Conservation (phyloP, 306 rosid species). For the Astragalus membranaceus region DNA sequence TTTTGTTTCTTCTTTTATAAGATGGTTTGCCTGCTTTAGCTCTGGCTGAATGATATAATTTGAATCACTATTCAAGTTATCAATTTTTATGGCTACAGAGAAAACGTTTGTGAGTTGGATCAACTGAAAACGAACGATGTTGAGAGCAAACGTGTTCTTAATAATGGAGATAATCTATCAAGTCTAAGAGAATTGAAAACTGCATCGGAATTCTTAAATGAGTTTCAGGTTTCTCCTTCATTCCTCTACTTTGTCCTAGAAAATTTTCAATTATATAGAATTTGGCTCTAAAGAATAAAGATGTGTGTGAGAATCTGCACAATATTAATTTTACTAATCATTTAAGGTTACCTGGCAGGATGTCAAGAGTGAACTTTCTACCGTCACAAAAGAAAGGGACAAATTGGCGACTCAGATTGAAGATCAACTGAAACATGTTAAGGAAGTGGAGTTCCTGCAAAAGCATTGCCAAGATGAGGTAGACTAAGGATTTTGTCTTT, state of each 20-base stretch:
- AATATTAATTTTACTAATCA: slow-evolving; percentile 20
- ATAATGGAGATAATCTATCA: slow-evolving; percentile 30
- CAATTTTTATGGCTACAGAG: slow-evolving; percentile 29
- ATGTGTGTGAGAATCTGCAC: background rate
- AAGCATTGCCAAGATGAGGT: slow-evolving; percentile 43
- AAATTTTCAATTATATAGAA: slow-evolving; percentile 13
- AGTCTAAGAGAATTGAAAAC: slow-evolving; percentile 22
- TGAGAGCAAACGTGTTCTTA: slow-evolving; percentile 16
- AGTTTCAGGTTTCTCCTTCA: slow-evolving; percentile 36
- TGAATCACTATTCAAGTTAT: background rate
- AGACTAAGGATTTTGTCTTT: slow-evolving; percentile 23
- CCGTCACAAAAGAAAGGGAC: slow-evolving; percentile 54
- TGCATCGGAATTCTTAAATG: slow-evolving; percentile 23
- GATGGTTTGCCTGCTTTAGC: background rate
- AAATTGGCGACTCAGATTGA: slow-evolving; percentile 37
- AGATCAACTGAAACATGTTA: slow-evolving; percentile 39
- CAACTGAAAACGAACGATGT: slow-evolving; percentile 18
- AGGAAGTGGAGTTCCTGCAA: slow-evolving; percentile 36
- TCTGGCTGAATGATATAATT: background rate
- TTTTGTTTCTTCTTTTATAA: background rate
- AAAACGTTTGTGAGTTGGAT: slow-evolving; percentile 28
- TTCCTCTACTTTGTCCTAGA: background rate
- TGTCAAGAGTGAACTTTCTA: slow-evolving; percentile 36
- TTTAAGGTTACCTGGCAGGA: slow-evolving; percentile 30
- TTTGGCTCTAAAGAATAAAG: background rate